Evolutionary conservation across 257 asterid genomes (phyloP), one percentile per base, ranked within the genome.

Genomic region (Catharanthus roseus): DNA sequence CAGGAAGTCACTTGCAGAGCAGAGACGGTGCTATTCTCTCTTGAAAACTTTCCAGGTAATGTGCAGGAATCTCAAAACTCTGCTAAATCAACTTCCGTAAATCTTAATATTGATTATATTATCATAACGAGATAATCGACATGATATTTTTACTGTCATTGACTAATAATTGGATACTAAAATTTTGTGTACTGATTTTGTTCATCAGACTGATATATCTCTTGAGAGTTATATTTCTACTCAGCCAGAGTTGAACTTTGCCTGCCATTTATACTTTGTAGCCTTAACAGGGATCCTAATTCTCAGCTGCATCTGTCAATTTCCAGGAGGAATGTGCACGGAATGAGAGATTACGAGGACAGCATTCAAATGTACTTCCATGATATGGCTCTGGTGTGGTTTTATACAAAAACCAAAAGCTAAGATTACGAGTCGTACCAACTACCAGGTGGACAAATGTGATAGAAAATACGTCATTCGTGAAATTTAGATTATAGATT

Each of bases 21-120:
- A 86, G 83, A 87, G 95, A 66, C 85, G 54, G 57, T 70, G 86
- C 81, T 79, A 83, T 34, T 83, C 92, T 71, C 80, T 87, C 64
- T 67, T 86, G 85, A 82, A 87, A 81, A 85, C 74, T 78, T 82
- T 91, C 82, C 87, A 87, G 89, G 97, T 87, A 78, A n/a, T 57
- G 51, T 28, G 15, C 33, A 44, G 28, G 49, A 21, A 60, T 51
- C 69, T 64, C 45, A 41, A 62, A 62, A 13, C 9, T 3, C 33
- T 19, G 16, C 15, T 34, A 33, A 61, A 33, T 33, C 16, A 19
- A 19, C 29, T 62, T 21, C 67, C 18, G 26, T 2, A 62, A 34
- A 62, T 7, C 45, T 61, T 15, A 62, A 18, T 62, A 34, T n/a
- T 19, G 67, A 34, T 34, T 45, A 8, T 8, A 62, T 18, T 19